Percentiles rank a stretch among this genome's conserved stretches.
Conservation (phyloP, 176 grass and related monocot species). For the maize (Zea mays) region Zm-B73-REFERENCE-NAM-5.0 NC_050100.1:7589501-7590000, state of each 20-base stretch:
- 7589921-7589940: conserved; percentile 53
- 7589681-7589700: conserved; percentile 37
- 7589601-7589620: conserved; percentile 43
- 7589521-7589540: conserved; percentile 57
- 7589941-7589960: background rate
- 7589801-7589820: conserved; percentile 69
- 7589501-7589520: conserved; percentile 76
- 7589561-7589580: conserved; percentile 8
- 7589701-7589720: conserved; percentile 48
- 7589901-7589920: conserved; percentile 27
- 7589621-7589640: conserved; percentile 63
- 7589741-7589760: conserved; percentile 9
- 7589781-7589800: conserved; percentile 52
- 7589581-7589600: conserved; percentile 37
- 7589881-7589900: too few relatives aligned
- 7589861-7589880: background rate
- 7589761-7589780: conserved; percentile 35
- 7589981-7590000: background rate
- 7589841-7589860: conserved; percentile 31
- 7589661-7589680: conserved; percentile 37
- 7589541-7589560: background rate
- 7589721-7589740: conserved; percentile 42
- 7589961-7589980: background rate
- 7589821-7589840: conserved; percentile 52
- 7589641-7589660: conserved; percentile 77